phyloP scores from a whole-genome alignment of 768 basidiomycete genomes.

The Sarcomyxa edulis region DNA sequence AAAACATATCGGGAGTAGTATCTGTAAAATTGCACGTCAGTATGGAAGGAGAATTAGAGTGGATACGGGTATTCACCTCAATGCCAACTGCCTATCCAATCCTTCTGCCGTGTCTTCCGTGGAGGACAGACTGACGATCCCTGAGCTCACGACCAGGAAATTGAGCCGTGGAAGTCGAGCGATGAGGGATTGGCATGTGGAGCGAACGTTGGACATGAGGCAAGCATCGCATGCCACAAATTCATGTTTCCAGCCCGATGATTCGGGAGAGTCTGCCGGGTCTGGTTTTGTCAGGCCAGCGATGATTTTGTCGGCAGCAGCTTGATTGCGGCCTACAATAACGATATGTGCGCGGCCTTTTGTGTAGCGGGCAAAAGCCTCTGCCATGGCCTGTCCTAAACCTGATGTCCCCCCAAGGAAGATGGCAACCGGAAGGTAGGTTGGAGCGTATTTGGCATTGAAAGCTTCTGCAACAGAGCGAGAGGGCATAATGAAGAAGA shows the following conservation, averaged over 20 bases:
- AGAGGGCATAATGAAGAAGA: slow-evolving; percentile 19
- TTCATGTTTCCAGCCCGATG: slow-evolving; percentile 24
- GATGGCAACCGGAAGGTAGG: slow-evolving; percentile 23
- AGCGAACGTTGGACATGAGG: slow-evolving; percentile 47
- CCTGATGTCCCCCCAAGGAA: slow-evolving; percentile 44
- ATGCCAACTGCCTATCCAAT: slow-evolving; percentile 35
- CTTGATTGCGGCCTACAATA: slow-evolving; percentile 46
- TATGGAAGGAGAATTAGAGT: too few relatives aligned
- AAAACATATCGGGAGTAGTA: slow-evolving; percentile 52
- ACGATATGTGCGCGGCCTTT: slow-evolving; percentile 49
- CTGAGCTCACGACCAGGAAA: slow-evolving; percentile 44
- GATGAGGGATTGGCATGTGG: slow-evolving; percentile 21
- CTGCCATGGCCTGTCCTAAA: slow-evolving; percentile 42
- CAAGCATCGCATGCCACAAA: slow-evolving; percentile 48
- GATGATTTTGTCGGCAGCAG: slow-evolving; percentile 43
- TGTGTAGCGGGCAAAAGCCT: slow-evolving; percentile 38
- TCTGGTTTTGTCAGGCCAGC: slow-evolving; percentile 31
- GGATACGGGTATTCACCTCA: too few relatives aligned
- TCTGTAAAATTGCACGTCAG: too few relatives aligned
- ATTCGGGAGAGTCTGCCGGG: slow-evolving; percentile 5
- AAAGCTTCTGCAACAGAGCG: slow-evolving; percentile 20
- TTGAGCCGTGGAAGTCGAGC: slow-evolving; percentile 40
- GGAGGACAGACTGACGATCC: slow-evolving; percentile 31
- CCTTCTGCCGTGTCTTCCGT: slow-evolving; percentile 39
- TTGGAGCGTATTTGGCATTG: slow-evolving; percentile 20